Base-by-base conservation (phyloP, 768 basidiomycete species). In the Rubroboletus pulcherrimus region DNA sequence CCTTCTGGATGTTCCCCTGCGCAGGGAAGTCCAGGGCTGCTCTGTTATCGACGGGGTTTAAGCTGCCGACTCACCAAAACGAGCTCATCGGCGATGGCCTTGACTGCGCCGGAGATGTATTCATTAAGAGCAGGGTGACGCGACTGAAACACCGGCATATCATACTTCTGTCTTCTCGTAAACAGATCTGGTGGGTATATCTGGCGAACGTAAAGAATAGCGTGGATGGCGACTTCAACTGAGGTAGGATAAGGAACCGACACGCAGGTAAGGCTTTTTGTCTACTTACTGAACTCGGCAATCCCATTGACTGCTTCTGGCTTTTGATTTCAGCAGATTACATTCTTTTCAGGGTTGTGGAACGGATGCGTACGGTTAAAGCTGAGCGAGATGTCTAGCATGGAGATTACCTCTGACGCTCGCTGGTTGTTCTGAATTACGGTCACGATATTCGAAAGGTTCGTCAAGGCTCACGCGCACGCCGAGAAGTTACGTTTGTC, bases 161-260 rank as follows among this genome's bases (percentile, higher is more conserved):
- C 85, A 70, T 94, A 97, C 69, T 93, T 94, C 74, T 89, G 89
- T 54, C 91, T 80, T 40, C 93, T 81, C 38, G 89, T 79, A 68
- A 98, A 98, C 19, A 97, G 78, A 53, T 91, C 90, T 41, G 87
- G 77, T 0, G 95, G 96, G 64, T 98, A 98, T 48, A 98, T 79
- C 61, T 90, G 87, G 19, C 96, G 86, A 30, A 93, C 84, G 65
- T 91, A 97, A 6, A 98, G 81, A 58, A 98, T 92, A 4, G 87
- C 87, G 66, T 98, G 95, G 56, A 97, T 86, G 10, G 91, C 91
- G 31, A 95, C 90, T 67, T 98, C 96, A 62, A 98, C 96, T 98
- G 65, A 21, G 30, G 44, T 10, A 11, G 35, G 30, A 39, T 71
- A 6, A 65, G 61, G 24, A 39, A 17, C 15, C 21, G 2, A 10